Percentiles rank a stretch among this genome's conserved stretches.
These are phyloP conservation scores for Mortierella sp. DNA, from an alignment of 371 early-diverging fungal genomes.

Conservation along the genomic window DNA sequence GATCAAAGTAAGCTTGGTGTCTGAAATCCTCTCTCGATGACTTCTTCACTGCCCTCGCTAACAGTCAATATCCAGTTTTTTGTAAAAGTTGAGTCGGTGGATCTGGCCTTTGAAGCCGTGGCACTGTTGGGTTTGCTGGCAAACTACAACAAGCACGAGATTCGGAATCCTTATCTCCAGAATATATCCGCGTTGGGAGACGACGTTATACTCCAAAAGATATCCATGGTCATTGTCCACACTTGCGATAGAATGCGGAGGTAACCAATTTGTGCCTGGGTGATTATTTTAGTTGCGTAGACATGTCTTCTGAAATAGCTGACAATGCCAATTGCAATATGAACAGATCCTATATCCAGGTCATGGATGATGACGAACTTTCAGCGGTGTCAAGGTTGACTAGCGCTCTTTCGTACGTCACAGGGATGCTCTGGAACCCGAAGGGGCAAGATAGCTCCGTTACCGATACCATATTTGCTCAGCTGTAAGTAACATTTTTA, in stretches of 20 bases:
- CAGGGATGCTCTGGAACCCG: slow-evolving; percentile 60
- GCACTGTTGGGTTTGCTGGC: slow-evolving; percentile 62
- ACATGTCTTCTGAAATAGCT: not conserved
- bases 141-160: slow-evolving; percentile 70
- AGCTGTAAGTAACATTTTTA: slow-evolving; percentile 50
- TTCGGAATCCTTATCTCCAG: slow-evolving; percentile 59
- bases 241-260: slow-evolving; percentile 52
- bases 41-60: too few species aligned
- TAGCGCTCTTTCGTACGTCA: slow-evolving; percentile 59
- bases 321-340: not conserved
- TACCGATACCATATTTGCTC: slow-evolving; percentile 52
- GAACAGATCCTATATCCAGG: slow-evolving; percentile 56
- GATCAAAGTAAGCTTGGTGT: slow-evolving; percentile 46
- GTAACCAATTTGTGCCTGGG: slow-evolving; percentile 33
- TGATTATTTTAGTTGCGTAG: not conserved
- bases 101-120: slow-evolving; percentile 53
- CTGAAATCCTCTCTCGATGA: too few species aligned
- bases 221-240: slow-evolving; percentile 47
- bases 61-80: too few species aligned
- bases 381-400: slow-evolving; percentile 56
- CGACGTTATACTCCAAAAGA: slow-evolving; percentile 42
- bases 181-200: slow-evolving; percentile 53
- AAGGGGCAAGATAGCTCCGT: slow-evolving; percentile 41
- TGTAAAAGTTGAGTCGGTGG: slow-evolving; percentile 28
- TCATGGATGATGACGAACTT: slow-evolving; percentile 62